A percentile compares a stretch with the other conserved stretches of the same genome.
These are phyloP conservation scores for Diaporthe vexans DNA, from an alignment of 2,329 filamentous ascomycete genomes.

Conservation along the genomic window DNA sequence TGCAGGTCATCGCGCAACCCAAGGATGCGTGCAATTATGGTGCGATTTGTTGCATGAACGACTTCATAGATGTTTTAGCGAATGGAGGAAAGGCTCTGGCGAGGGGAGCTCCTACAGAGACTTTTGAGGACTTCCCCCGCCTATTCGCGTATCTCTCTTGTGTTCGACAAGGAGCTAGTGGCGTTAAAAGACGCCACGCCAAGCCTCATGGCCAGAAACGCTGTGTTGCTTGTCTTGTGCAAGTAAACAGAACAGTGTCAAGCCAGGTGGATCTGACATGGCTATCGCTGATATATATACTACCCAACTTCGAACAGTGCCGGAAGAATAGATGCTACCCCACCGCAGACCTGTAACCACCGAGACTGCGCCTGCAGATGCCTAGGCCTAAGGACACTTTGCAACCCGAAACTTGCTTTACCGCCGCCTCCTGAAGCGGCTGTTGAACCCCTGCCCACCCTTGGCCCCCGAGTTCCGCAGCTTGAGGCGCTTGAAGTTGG, in stretches of 20 bases:
- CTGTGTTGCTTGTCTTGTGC: too few relatives aligned
- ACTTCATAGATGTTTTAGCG: not conserved
- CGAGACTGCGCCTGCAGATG: not conserved
- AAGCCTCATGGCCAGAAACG: not conserved
- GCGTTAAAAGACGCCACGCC: not conserved
- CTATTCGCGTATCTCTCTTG: not conserved
- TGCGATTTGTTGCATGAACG: not conserved
- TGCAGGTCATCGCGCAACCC: not conserved
- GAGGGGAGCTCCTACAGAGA: too few relatives aligned
- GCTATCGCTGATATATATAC: not conserved
- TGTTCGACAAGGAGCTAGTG: not conserved
- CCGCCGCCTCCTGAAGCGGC: conserved; percentile 68
- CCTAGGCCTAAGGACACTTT: not conserved
- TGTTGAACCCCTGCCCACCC: conserved; percentile 69
- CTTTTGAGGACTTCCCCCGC: too few relatives aligned
- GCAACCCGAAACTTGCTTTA: conserved; percentile 42
- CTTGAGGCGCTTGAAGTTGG: conserved; percentile 77
- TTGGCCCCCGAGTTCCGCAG: conserved; percentile 73
- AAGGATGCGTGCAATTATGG: too few relatives aligned
- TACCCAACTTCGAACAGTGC: not conserved
- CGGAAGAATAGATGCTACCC: not conserved
- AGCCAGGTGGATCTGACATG: not conserved
- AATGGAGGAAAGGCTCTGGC: not conserved
- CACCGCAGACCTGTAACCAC: not conserved
- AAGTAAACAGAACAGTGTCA: not conserved